Conservation (phyloP, 805 yeast genomes). For the Cyberlindnera euphorbiae region DNA sequence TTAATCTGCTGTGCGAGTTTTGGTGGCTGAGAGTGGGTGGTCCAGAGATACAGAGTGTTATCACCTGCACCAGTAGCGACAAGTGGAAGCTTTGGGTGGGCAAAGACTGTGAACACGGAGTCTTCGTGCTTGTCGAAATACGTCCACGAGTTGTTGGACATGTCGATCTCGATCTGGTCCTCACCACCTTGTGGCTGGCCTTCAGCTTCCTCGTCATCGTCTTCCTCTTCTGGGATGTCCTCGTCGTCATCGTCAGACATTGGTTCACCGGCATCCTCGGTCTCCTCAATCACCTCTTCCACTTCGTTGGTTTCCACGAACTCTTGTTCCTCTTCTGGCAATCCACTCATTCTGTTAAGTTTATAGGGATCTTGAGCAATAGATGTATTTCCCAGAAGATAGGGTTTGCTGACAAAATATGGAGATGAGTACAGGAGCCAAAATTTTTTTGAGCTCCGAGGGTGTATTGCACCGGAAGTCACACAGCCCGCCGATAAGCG, state of each 20-base stretch:
- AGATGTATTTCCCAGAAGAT: no score
- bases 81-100: conserved; percentile 80
- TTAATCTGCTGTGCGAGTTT: conserved; percentile 67
- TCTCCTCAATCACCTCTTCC: conserved; percentile 33
- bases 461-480: no score
- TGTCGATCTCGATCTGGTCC: conserved; percentile 66
- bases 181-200: conserved; percentile 28
- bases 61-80: conserved; percentile 97
- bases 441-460: no score
- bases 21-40: conserved; percentile 83
- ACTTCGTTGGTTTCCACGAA: conserved; percentile 41
- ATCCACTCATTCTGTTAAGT: conserved; percentile 9
- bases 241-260: conserved; percentile 29
- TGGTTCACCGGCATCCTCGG: conserved; percentile 24
- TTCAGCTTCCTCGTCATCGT: conserved; percentile 37
- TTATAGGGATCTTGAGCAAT: no score
- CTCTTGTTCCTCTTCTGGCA: conserved; percentile 25
- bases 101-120: conserved; percentile 75
- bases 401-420: no score
- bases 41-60: conserved; percentile 85
- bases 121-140: conserved; percentile 90
- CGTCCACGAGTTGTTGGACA: conserved; percentile 83
- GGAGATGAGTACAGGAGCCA: no score
- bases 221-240: conserved; percentile 30
- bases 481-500: no score